Conservation (phyloP, 495 filamentous ascomycete species). For the Aspergillus avenaceus region DNA sequence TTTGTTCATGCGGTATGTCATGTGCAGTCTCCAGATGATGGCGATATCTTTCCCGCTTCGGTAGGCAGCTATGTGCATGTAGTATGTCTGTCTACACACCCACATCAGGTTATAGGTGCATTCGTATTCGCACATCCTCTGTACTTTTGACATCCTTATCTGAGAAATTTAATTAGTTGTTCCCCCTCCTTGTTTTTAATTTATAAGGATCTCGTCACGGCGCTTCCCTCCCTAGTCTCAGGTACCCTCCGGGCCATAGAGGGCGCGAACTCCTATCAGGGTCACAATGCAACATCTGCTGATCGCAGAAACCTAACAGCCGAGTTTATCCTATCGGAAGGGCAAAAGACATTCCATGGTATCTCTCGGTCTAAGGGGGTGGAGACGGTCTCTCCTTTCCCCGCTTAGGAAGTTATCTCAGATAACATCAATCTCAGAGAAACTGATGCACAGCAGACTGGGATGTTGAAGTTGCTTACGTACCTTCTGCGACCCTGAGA, state of each 20-base stretch:
- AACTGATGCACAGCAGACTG: not conserved
- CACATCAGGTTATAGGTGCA: not conserved
- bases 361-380: conserved; percentile 9
- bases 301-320: conserved; percentile 9
- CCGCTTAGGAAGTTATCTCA: not conserved
- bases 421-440: conserved; percentile 3
- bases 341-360: conserved; percentile 12
- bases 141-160: conserved; percentile 12
- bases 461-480: not conserved
- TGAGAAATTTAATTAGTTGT: conserved; percentile 7
- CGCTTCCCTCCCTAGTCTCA: conserved; percentile 6
- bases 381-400: conserved; percentile 3
- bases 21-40: not conserved
- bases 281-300: conserved; percentile 15
- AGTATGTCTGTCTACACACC: not conserved
- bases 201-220: not conserved
- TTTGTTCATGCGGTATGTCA: conserved; percentile 2
- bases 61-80: not conserved
- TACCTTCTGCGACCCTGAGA: not conserved
- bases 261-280: conserved; percentile 9
- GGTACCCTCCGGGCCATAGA: conserved; percentile 1
- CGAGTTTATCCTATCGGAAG: conserved; percentile 22
- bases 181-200: not conserved
- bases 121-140: not conserved
- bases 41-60: not conserved